phyloP scores from a whole-genome alignment of 352 stramenopile genomes.

The Globisporangium carolinianum region DNA sequence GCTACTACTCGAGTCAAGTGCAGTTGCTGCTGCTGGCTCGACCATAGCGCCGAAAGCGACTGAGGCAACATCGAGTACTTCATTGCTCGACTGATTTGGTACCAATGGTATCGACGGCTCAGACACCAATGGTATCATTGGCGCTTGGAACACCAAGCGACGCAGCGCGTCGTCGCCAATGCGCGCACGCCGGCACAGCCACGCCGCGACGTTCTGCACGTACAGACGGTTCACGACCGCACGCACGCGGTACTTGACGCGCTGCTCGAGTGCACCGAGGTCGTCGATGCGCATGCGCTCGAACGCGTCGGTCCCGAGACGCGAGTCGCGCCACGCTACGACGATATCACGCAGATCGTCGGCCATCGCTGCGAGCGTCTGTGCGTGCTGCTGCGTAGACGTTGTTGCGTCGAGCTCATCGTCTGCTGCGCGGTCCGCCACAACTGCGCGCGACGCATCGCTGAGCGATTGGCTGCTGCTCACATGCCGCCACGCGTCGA shows the following conservation, averaged over 20 bases:
- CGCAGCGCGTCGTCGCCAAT: not conserved
- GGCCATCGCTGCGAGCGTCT: slow-evolving; percentile 1
- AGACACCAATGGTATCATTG: not conserved
- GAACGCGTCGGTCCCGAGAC: slow-evolving; percentile 4
- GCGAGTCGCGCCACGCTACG: slow-evolving; percentile 8
- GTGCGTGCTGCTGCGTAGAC: not conserved
- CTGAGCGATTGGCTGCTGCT: slow-evolving; percentile 27
- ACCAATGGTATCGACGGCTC: too few relatives aligned
- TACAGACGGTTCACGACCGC: slow-evolving; percentile 5
- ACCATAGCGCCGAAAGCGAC: too few relatives aligned
- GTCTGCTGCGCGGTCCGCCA: not conserved
- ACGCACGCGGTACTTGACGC: slow-evolving; percentile 8
- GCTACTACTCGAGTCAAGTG: too few relatives aligned
- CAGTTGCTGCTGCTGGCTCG: too few relatives aligned
- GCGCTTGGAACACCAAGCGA: not conserved
- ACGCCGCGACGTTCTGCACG: slow-evolving; percentile 9
- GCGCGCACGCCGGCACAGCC: slow-evolving; percentile 3
- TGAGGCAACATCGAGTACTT: too few relatives aligned
- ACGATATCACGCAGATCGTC: slow-evolving; percentile 10
- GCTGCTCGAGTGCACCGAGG: slow-evolving; percentile 7
- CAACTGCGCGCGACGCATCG: slow-evolving; percentile 13
- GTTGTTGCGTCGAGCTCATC: slow-evolving; percentile 2
- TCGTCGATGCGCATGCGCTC: slow-evolving; percentile 6
- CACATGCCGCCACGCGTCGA: slow-evolving; percentile 44
- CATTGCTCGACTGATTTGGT: too few relatives aligned